These are phyloP conservation scores for Penicillium egyptiacum DNA, from an alignment of 495 filamentous ascomycete genomes.

Conservation along the genomic window DNA sequence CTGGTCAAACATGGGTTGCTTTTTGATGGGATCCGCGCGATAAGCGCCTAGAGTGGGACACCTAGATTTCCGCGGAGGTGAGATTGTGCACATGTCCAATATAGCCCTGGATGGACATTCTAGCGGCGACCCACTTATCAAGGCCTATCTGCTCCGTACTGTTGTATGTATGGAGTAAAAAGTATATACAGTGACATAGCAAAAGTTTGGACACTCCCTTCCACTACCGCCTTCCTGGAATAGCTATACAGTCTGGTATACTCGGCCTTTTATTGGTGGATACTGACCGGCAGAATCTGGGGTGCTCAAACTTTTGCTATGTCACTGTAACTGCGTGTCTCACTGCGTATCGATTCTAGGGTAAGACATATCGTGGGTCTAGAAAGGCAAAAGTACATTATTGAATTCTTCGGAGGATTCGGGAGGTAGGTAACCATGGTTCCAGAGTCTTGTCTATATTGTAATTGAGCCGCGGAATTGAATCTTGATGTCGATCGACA, in stretches of 20 bases:
- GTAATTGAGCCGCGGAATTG: not conserved
- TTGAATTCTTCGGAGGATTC: not conserved
- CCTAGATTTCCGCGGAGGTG: not conserved
- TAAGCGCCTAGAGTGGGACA: constrained; percentile 8
- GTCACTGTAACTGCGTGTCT: constrained; percentile 2
- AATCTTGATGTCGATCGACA: not conserved
- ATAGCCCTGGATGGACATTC: not conserved
- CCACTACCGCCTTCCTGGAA: too few relatives aligned
- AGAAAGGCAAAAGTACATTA: not conserved
- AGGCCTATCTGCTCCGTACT: not conserved
- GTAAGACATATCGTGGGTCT: not conserved
- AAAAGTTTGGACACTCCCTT: too few relatives aligned
- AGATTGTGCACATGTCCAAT: not conserved
- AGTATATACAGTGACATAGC: too few relatives aligned
- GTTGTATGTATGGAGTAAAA: too few relatives aligned
- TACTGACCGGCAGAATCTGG: too few relatives aligned
- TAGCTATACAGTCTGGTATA: too few relatives aligned
- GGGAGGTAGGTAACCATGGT: not conserved
- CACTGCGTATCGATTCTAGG: not conserved
- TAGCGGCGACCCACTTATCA: not conserved
- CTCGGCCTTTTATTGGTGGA: too few relatives aligned
- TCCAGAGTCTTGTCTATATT: not conserved
- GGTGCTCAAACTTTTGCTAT: too few relatives aligned
- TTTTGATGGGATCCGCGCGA: constrained; percentile 6
- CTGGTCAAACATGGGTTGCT: not conserved